Percentiles rank a stretch among this genome's conserved stretches.
Conservation (phyloP, 768 basidiomycete genomes). For the Rhodotorula toruloides region DNA sequence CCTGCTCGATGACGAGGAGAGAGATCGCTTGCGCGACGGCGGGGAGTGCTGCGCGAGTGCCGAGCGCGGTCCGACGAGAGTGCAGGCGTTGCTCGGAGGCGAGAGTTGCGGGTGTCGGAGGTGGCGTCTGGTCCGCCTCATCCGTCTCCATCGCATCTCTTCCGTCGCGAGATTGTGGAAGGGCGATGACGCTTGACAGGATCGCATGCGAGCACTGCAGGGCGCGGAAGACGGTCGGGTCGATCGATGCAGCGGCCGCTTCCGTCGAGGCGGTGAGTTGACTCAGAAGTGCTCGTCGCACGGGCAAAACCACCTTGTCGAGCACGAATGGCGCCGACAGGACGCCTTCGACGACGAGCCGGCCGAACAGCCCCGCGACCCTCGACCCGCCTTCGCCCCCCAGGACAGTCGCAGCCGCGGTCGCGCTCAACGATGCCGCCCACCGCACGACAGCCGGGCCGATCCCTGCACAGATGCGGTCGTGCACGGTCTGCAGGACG, state of each 20-base stretch:
- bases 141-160: background rate
- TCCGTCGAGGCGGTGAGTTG: background rate
- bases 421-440: background rate
- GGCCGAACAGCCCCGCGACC: background rate
- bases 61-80: constrained; percentile 8
- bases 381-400: background rate
- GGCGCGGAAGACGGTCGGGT: background rate
- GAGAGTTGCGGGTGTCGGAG: background rate
- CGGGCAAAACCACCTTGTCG: constrained; percentile 8
- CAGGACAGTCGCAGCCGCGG: background rate
- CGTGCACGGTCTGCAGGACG: constrained; percentile 12
- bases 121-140: background rate
- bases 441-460: constrained; percentile 7
- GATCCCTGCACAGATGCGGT: constrained; percentile 4
- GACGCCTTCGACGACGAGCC: constrained; percentile 15
- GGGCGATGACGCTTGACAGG: constrained; percentile 5
- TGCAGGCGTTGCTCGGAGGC: constrained; percentile 17
- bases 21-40: constrained; percentile 15
- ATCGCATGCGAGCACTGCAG: background rate
- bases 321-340: constrained; percentile 5
- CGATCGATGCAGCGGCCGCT: background rate
- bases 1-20: constrained; percentile 28
- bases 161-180: background rate
- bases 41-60: background rate
- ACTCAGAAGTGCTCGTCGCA: constrained; percentile 1